Evolutionary conservation across 2,329 filamentous ascomycete genomes (phyloP), one percentile per base, ranked within the genome.

Genomic region (Penicillium sp.): DNA sequence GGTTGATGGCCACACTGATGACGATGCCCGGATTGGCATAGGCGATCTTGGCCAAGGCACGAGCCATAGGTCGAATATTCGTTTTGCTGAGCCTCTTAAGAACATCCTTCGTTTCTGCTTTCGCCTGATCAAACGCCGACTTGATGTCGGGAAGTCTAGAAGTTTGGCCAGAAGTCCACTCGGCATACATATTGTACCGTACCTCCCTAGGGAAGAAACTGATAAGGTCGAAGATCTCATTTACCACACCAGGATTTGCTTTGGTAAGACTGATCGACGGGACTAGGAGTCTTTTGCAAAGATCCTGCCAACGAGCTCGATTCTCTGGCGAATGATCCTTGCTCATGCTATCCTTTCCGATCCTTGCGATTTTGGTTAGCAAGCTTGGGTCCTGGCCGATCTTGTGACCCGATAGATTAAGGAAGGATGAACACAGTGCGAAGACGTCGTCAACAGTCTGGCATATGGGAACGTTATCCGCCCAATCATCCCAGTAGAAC

Each of bases 401-500:
- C 63, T 88, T 89, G 54, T 94, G 83, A 2, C 93, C 91, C 0
- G 90, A 85, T 21, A 91, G 73, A 57, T 93, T 94, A 39, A 96
- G 74, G 21, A 98, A 78, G 1, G 88, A 90, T 51, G 82, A 80
- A 67, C 89, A 94, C 0, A 96, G 79, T 2, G 84, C 83, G 66
- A 97, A 93, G 12, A 98, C 78, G 64, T 98, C 93, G 54, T 96
- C 88, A 5, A 95, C 82, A 2, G 77, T 86, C 65, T 95, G 90
- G 64, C 93, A 98, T 19, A 95, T 73, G 0, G 93, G 94, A 40
- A 98, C 78, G 56, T 93, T 95, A 68, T 97, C 91, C 2, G 83
- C 78, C 93, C 93, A 98, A 59, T 97, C 93, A 52, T 95, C 89
- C 83, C 93, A 96, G 68, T 98, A 98, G 65, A 94, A 97, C 29